Percentiles rank a stretch among this genome's conserved stretches.
These are phyloP conservation scores for Globisporangium cederbergense DNA, from an alignment of 352 stramenopile genomes.

Conservation along the genomic window DNA sequence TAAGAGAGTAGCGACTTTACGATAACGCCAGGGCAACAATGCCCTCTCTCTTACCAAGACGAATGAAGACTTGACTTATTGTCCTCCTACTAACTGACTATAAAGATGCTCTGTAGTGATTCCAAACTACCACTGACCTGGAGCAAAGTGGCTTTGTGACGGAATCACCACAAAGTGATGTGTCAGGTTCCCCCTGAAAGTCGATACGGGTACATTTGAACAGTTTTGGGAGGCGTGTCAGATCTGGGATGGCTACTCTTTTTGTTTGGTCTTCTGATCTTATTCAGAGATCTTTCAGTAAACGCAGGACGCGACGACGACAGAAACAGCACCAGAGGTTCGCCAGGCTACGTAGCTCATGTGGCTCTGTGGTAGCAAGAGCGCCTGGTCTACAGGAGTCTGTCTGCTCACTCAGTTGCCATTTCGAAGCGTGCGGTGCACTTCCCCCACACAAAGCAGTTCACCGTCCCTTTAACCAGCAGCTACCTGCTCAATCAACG, in stretches of 20 bases:
- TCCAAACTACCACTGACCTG: too few species aligned
- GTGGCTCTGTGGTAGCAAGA: not conserved
- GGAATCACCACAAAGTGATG: too few species aligned
- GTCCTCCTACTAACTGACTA: too few species aligned
- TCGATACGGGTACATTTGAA: not conserved
- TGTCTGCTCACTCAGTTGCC: not conserved
- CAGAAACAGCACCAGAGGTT: not conserved
- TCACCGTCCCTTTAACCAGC: not conserved
- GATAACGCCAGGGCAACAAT: not conserved
- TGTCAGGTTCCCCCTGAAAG: not conserved
- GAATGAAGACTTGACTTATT: too few species aligned
- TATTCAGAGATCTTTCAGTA: conserved; percentile 1
- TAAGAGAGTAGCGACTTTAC: too few species aligned
- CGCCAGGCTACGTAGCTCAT: not conserved
- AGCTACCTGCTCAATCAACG: not conserved
- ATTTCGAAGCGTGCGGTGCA: not conserved
- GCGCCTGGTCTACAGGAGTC: not conserved
- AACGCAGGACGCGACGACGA: not conserved
- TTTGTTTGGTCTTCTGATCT: not conserved
- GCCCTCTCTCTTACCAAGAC: too few species aligned
- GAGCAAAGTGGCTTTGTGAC: too few species aligned
- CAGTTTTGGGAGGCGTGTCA: not conserved
- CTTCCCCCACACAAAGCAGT: not conserved
- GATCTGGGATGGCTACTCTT: not conserved
- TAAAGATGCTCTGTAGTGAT: too few species aligned